A percentile compares a stretch with the other conserved stretches of the same genome.
Conservation (phyloP, 192 early-diverging fungal species). For the Umbelopsis vinacea region DNA sequence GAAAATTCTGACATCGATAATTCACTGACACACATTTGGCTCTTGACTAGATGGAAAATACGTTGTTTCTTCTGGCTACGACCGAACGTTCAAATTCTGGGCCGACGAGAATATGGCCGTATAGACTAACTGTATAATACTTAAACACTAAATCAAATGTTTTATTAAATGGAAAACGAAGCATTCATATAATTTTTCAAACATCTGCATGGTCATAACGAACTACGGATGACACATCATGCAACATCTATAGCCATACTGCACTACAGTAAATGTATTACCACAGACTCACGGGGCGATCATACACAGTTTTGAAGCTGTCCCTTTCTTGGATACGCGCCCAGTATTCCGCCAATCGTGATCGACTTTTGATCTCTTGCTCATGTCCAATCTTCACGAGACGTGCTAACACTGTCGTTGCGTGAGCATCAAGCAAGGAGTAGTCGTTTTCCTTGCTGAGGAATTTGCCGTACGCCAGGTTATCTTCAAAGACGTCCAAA, state of each 20-base stretch:
- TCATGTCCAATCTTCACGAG: background rate
- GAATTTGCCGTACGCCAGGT: background rate
- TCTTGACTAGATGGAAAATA: conserved; percentile 70
- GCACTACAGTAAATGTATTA: background rate
- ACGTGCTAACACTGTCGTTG: background rate
- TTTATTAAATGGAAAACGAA: background rate
- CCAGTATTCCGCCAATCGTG: conserved; percentile 12
- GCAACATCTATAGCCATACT: too few relatives aligned
- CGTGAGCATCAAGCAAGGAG: conserved; percentile 1
- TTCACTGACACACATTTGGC: background rate
- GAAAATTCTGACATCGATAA: background rate
- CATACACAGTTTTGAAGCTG: conserved; percentile 2
- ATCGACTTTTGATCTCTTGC: background rate
- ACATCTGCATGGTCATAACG: too few relatives aligned
- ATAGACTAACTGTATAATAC: conserved; percentile 34
- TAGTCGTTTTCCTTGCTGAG: conserved; percentile 15
- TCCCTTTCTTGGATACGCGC: background rate
- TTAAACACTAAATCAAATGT: background rate
- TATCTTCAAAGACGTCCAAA: conserved; percentile 10
- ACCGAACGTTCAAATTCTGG: conserved; percentile 96
- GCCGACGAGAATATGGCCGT: conserved; percentile 51
- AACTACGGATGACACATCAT: too few relatives aligned
- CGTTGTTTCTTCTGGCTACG: conserved; percentile 86
- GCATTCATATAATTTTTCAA: background rate
- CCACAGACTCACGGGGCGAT: background rate